These are phyloP conservation scores for Lactarius quietus DNA, from an alignment of 768 basidiomycete species.

Conservation along the genomic window DNA sequence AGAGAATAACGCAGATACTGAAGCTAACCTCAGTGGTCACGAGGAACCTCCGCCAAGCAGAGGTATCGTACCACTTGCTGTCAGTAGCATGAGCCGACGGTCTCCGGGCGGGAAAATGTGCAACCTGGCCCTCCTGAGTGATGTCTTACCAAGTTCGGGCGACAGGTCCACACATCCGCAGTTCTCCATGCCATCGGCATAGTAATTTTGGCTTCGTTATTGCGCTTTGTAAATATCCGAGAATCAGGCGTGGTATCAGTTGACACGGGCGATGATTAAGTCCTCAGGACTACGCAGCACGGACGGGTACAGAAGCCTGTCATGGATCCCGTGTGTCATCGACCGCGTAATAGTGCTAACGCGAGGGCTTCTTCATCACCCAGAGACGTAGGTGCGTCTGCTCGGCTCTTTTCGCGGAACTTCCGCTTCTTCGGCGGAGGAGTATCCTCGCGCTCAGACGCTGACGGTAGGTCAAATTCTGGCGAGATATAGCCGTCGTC, in stretches of 20 bases:
- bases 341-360: constrained; percentile 48
- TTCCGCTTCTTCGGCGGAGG: constrained; percentile 36
- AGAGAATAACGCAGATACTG: not conserved
- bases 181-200: not conserved
- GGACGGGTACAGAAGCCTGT: not conserved
- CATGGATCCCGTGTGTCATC: constrained; percentile 21
- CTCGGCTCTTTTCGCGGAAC: constrained; percentile 21
- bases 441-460: constrained; percentile 32
- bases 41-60: not conserved
- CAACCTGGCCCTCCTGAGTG: not conserved
- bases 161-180: not conserved
- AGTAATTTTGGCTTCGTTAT: not conserved
- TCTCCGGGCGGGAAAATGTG: not conserved
- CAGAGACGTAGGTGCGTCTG: constrained; percentile 28
- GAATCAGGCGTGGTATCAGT: not conserved
- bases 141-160: not conserved
- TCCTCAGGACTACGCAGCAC: not conserved
- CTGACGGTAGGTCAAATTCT: constrained; percentile 53
- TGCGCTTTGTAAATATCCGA: not conserved
- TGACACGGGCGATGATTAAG: not conserved
- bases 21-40: not conserved
- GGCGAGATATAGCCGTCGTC: constrained; percentile 73
- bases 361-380: constrained; percentile 65
- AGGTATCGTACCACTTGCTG: not conserved
- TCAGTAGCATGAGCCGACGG: not conserved